These are phyloP conservation scores for Debaryomyces nepalensis DNA, from an alignment of 1,139 yeast species.

Conservation along the genomic window DNA sequence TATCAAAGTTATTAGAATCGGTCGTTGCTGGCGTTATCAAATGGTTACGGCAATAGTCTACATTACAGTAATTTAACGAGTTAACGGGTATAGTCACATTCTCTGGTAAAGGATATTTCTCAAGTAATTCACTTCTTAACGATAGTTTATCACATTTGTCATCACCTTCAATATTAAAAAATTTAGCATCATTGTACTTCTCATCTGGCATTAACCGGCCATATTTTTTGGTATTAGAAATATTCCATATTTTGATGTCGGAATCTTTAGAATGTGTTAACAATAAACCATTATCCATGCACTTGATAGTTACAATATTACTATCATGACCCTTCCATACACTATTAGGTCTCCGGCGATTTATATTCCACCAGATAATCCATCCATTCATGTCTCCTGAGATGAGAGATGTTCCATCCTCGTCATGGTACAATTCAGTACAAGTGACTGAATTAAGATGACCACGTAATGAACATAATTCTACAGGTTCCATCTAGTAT, in stretches of 20 bases:
- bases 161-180: slow-evolving; percentile 12
- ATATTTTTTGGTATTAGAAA: slow-evolving; percentile 17
- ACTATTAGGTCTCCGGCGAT: slow-evolving; percentile 44
- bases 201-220: slow-evolving; percentile 7
- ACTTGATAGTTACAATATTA: slow-evolving; percentile 46
- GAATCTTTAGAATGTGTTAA: slow-evolving; percentile 63
- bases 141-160: neutral
- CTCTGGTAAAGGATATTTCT: slow-evolving; percentile 23
- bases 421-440: slow-evolving; percentile 11
- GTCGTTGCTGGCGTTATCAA: slow-evolving; percentile 57
- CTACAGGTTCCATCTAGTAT: slow-evolving; percentile 12
- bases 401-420: slow-evolving; percentile 21
- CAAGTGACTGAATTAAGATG: slow-evolving; percentile 23
- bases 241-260: slow-evolving; percentile 52
- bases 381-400: slow-evolving; percentile 54
- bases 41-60: slow-evolving; percentile 33
- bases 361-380: slow-evolving; percentile 56
- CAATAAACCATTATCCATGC: slow-evolving; percentile 37
- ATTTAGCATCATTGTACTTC: slow-evolving; percentile 13
- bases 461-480: slow-evolving; percentile 26
- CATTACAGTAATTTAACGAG: slow-evolving; percentile 59
- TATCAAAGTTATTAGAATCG: slow-evolving; percentile 57
- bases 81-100: slow-evolving; percentile 55
- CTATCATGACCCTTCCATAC: slow-evolving; percentile 57
- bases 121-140: slow-evolving; percentile 12